Evolutionary conservation across 2,329 filamentous ascomycete genomes (phyloP).

Genomic region (Fusarium tuaranense): DNA sequence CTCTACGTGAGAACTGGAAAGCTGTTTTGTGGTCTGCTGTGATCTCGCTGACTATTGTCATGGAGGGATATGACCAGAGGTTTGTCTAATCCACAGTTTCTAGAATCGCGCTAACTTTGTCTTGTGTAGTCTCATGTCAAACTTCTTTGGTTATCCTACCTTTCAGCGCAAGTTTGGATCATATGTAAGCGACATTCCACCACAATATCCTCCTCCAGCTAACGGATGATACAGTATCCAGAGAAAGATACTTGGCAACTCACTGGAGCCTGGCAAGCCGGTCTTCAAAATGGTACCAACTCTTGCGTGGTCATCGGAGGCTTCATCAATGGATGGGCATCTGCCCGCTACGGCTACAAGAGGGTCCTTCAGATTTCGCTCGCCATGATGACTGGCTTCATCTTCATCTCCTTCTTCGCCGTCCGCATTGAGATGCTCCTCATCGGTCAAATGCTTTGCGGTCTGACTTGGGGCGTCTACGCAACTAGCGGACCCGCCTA

Average conservation of each 20-base stretch:
- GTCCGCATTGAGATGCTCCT: slow-evolving; percentile 54
- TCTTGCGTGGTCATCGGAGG: slow-evolving; percentile 35
- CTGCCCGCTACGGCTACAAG: slow-evolving; percentile 43
- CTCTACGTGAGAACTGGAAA: slow-evolving; percentile 26
- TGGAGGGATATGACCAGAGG: slow-evolving; percentile 42
- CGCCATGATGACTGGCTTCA: slow-evolving; percentile 44
- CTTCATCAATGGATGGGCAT: slow-evolving; percentile 39
- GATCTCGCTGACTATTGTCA: slow-evolving; percentile 39
- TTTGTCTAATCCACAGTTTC: slow-evolving; percentile 1
- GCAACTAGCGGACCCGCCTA: slow-evolving; percentile 57
- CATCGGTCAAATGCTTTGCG: slow-evolving; percentile 60
- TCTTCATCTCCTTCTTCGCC: slow-evolving; percentile 50
- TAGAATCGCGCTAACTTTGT: neutral
- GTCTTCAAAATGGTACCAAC: slow-evolving; percentile 24
- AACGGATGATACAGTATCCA: slow-evolving; percentile 16
- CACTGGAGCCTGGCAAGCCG: slow-evolving; percentile 33
- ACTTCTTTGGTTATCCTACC: slow-evolving; percentile 39
- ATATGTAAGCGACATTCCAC: neutral
- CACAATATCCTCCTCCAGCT: neutral
- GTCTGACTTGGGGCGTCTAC: slow-evolving; percentile 57
- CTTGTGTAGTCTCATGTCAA: slow-evolving; percentile 25
- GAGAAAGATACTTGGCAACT: slow-evolving; percentile 37
- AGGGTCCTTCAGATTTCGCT: slow-evolving; percentile 65
- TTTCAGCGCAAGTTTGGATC: slow-evolving; percentile 38
- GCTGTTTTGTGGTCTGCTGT: slow-evolving; percentile 40